Conservation (phyloP, 768 basidiomycete species). For the Melanogaster broomeanus region DNA sequence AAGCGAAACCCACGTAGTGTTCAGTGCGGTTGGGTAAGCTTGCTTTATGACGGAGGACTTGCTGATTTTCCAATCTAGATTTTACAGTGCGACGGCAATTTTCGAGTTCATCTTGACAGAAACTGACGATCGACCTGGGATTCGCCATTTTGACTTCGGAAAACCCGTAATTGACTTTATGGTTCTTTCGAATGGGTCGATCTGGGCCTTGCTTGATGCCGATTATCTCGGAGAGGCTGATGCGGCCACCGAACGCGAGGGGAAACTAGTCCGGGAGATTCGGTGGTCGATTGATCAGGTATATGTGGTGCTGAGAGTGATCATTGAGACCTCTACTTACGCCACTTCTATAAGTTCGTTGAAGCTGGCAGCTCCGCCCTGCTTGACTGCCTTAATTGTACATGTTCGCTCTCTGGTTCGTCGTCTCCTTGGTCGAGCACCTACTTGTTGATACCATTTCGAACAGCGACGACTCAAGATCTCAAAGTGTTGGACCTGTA, state of each 20-base stretch:
- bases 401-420: constrained; percentile 49
- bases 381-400: constrained; percentile 47
- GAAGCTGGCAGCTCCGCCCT: constrained; percentile 31
- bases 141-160: constrained; percentile 50
- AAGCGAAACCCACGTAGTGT: constrained; percentile 49
- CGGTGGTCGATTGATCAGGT: constrained; percentile 44
- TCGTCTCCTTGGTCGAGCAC: neutral
- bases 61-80: neutral
- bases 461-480: constrained; percentile 50
- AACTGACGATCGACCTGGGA: constrained; percentile 15
- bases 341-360: constrained; percentile 17
- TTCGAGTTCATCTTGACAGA: constrained; percentile 48
- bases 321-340: neutral
- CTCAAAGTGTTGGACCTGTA: constrained; percentile 63
- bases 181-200: constrained; percentile 32
- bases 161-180: constrained; percentile 64
- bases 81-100: constrained; percentile 63
- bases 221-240: constrained; percentile 32
- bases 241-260: constrained; percentile 11
- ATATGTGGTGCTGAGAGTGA: neutral
- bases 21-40: constrained; percentile 73
- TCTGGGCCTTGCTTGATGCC: constrained; percentile 55
- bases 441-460: neutral
- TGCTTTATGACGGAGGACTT: neutral
- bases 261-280: constrained; percentile 31